These are phyloP conservation scores for Rachicladosporium sp. DNA, from an alignment of 2,329 filamentous ascomycete species.

Conservation along the genomic window DNA sequence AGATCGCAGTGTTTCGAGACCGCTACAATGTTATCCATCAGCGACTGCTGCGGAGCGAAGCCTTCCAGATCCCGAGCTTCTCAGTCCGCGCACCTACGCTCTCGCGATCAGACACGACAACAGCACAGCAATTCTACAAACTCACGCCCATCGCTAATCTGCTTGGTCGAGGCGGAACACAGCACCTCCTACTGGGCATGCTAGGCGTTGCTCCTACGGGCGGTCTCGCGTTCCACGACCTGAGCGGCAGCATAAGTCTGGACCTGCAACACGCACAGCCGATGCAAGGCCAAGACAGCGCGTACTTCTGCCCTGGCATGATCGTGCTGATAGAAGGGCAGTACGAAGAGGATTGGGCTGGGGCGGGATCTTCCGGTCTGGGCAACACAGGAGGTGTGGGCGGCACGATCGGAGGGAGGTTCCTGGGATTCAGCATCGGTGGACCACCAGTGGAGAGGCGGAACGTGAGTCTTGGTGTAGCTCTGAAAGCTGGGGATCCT, in stretches of 20 bases:
- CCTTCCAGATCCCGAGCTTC: constrained; percentile 74
- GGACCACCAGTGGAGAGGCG: constrained; percentile 85
- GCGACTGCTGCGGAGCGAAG: constrained; percentile 79
- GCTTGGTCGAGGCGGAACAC: constrained; percentile 66
- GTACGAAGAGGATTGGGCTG: constrained; percentile 86
- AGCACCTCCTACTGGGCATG: constrained; percentile 77
- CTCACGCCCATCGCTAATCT: constrained; percentile 74
- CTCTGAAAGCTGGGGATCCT: constrained; percentile 38
- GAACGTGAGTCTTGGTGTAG: constrained; percentile 61
- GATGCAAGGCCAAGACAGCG: constrained; percentile 58
- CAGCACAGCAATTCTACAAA: constrained; percentile 58
- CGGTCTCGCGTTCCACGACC: constrained; percentile 67
- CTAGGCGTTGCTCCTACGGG: constrained; percentile 71
- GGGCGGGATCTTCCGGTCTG: constrained; percentile 42
- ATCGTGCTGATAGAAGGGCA: constrained; percentile 87
- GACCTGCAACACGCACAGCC: constrained; percentile 70
- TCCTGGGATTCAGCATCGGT: constrained; percentile 80
- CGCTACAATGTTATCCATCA: constrained; percentile 88
- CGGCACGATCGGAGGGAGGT: constrained; percentile 81
- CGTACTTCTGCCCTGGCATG: constrained; percentile 93
- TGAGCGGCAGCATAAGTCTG: constrained; percentile 76
- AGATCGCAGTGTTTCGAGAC: constrained; percentile 77
- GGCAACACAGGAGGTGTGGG: constrained; percentile 73
- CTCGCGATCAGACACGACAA: constrained; percentile 42
- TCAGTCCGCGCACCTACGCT: constrained; percentile 40